Evolutionary conservation across 2,329 filamentous ascomycete genomes (phyloP), one percentile per base, ranked within the genome.

Genomic region (Macrophomina pseudophaseolina): DNA sequence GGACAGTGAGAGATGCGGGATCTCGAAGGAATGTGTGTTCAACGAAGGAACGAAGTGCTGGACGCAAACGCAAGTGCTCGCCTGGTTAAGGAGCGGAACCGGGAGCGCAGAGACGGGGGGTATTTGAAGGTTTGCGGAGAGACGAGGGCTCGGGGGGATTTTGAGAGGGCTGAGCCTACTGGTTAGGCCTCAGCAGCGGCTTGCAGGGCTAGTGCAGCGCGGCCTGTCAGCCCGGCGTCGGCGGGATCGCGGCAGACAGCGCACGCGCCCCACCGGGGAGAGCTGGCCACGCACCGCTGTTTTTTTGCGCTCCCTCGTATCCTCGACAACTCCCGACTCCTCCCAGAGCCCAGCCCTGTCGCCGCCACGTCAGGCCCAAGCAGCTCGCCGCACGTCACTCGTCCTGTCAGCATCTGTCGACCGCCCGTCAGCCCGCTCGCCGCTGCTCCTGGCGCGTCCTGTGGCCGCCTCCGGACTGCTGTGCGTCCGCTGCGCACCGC

Each of bases 1-100:
- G 42, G 63, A 65, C 30, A 48, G 63, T 58, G 64, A 33, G 52
- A 58, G 64, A 59, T 59, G 35, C 12, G 46, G 44, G 44, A 58
- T 59, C 46, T 56, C 44, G 30, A 66, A 56, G 53, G 64, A 66
- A 40, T 51, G 64, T 42, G 12, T 30, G 63, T 58, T 66, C 64
- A 62, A 49, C 7, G 48, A 64, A 28, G n/a, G 60, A 64, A 64
- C 60, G 60, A 64, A 35, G 38, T 12, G 56, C 28, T 62, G 58
- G n/a, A 33, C n/a, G 42, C 42, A 38, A 42, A 59, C 54, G 46
- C 54, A 46, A 46, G 40, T 33, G 12, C 54, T 59, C 42, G 56
- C 56, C 53, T 48, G 28, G 48, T 48, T 40, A 40, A 38, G 9
- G 51, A 58, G 52, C 4, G 52, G 40, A 38, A 28, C 9, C 28